Evolutionary conservation across 2,329 filamentous ascomycete genomes (phyloP), one percentile per base, ranked within the genome.

Genomic region (Westerdykella aurantiaca): DNA sequence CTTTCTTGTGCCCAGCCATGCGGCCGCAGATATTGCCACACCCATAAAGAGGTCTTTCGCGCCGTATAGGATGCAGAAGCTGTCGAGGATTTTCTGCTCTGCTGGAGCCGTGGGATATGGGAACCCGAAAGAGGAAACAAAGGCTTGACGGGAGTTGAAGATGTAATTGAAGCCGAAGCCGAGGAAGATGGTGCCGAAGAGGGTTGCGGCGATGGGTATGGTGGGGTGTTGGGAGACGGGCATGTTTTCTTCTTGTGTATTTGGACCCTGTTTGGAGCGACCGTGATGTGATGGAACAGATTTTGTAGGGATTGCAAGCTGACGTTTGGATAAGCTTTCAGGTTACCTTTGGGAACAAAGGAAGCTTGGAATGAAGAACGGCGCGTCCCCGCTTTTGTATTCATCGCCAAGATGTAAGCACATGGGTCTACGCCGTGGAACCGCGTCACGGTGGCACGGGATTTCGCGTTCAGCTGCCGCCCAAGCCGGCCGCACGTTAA

Each of bases 11-110:
- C 72, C 73, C 40, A 57, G 62, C 34, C 57, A 69, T 1, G 64
- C 60, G 0, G 70, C 59, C 0, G 64, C 57, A 34, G 61, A 64
- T 16, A 73, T 64, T 2, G 69, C 61, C 1, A 65, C 22, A 0
- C 71, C 74, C 61, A 76, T 73, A 60, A 75, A 78, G 13, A 77
- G 56, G 47, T 79, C 73, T 10, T 76, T 66, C 4, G 63, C 67
- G 1, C 74, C 74, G 53, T 75, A 78, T 31, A 77, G 55, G 3
- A 65, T 53, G 33, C 33, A 34, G 16, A 34, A 34, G 40, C 58
- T 65, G 45, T 75, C 60, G 43, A 76, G 61, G n/a, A 75, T 46
- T 7, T 64, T 55, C 38, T 60, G 57, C 14, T 72, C 69, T 2
- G 58, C 38, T 4, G 58, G 48, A 4, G 58, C 48, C 3, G 55